phyloP scores from a whole-genome alignment of 2,329 filamentous ascomycete species.

The Pestalotiopsis fici region DNA sequence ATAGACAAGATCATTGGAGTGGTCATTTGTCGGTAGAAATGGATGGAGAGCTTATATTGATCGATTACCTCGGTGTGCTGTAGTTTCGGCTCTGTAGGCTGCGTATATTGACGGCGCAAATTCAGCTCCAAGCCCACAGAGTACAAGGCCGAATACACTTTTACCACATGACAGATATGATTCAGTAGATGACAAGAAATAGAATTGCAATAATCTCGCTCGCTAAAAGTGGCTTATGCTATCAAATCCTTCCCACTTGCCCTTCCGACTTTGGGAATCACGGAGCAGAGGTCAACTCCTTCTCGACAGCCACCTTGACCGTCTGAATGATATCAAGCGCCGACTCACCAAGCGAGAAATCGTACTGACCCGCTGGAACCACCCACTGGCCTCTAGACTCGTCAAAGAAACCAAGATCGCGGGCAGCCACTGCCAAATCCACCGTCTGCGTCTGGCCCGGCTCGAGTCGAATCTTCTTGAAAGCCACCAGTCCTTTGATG shows the following conservation, averaged over 20 bases:
- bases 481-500: constrained; percentile 29
- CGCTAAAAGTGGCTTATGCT: too few species aligned
- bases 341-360: constrained; percentile 25
- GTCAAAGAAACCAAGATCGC: constrained; percentile 31
- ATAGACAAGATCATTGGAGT: neutral
- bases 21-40: neutral
- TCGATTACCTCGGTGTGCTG: too few species aligned
- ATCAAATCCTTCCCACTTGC: neutral
- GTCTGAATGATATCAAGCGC: constrained; percentile 19
- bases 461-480: constrained; percentile 26
- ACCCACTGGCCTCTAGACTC: constrained; percentile 24
- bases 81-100: too few species aligned
- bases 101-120: too few species aligned
- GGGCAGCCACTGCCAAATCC: constrained; percentile 13
- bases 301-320: constrained; percentile 9
- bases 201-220: too few species aligned
- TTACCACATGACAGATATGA: too few species aligned
- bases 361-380: constrained; percentile 25
- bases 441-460: constrained; percentile 19
- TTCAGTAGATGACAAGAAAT: too few species aligned
- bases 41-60: neutral
- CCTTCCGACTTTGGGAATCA: neutral
- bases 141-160: too few species aligned
- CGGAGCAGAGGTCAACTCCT: constrained; percentile 11
- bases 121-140: too few species aligned